Base-by-base conservation (phyloP, 2,329 filamentous ascomycete species). In the Neurospora sp. region DNA sequence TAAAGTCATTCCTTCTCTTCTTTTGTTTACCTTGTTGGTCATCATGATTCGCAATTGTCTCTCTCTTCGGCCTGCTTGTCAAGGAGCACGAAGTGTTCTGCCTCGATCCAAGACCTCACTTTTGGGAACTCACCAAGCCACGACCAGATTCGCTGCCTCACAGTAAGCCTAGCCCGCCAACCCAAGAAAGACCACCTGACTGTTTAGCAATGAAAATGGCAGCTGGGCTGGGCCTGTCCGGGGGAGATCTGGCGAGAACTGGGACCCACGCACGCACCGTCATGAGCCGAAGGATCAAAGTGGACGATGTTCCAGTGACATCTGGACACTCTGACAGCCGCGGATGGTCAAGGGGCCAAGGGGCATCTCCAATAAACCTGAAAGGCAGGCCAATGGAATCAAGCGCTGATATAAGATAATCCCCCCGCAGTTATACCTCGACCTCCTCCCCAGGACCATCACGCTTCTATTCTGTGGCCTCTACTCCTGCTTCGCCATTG, bases 1-100 rank as follows among this genome's bases (percentile, higher is more conserved):
- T 67, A 70, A 65, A 46, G 37, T 69, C 66, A 36, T 66, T 62
- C 66, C 6, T 52, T 33, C 41, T 62, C 38, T 23, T 36, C 17
- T 52, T 67, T 40, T 37, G 33, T 68, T 72, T 72, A 62, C 52
- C 6, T 62, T 62, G 52, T 62, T 36, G 52, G 6, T 71, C 67
- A 70, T 67, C 28, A 76, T 76, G 74, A 71, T 74, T 71, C 74
- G 74, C 66, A 71, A 71, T 5, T 73, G 68, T 43, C 46, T 71
- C 67, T 40, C 72, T 65, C 69, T 71, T 33, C 72, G 72, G 66
- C 67, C 72, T 38, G 70, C 70, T 46, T 73, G 69, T 70, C 74
- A 71, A 33, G 73, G 72, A 69, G 71, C 70, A 33, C 72, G 69
- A 69, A 72, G 70, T 37, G 65, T 69, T 70, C 57, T 72, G 15